Evolutionary conservation across 176 grass and related monocot species (phyloP), one percentile per base, ranked within the genome.

Genomic region (Avena insularis): DNA sequence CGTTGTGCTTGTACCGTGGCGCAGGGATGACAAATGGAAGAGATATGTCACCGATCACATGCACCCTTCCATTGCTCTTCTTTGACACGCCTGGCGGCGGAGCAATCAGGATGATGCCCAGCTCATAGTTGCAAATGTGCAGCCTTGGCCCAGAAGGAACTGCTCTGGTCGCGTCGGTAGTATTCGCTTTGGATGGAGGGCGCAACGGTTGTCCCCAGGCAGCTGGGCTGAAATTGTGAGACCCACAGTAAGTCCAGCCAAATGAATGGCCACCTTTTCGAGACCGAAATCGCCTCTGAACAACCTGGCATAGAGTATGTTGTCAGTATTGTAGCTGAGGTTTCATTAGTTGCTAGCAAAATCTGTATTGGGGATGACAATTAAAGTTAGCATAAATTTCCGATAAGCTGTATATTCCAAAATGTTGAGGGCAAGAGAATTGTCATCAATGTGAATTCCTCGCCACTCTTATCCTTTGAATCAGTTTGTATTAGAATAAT

Each of bases 221-320:
- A 72, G 95, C 92, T 43, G 95, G 93, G 73, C 95, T 97, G 85
- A 97, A 97, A 90, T 97, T 97, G 77, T 97, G 95, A 82, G 95
- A 97, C 33, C 95, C 95, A 33, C 91, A 93, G 20, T 97, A 97
- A 83, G 85, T 91, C 95, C 95, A 97, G 61, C 95, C 95, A 68
- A 93, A 97, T 51, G 91, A 95, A 31, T 61, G 62, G 19, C 71
- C 79, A 38, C 78, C 85, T 79, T 47, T 46, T 57, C 27, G 58
- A 84, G 89, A 93, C 9, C 89, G 36, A 35, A 97, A 97, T 20
- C 85, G 87, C 46, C 95, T 97, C 78, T 48, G 87, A 76, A 87
- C 91, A 75, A 97, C 89, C 93, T 97, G 91, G 47, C 78, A 87
- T 40, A 75, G 23, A 51, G 40, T 46, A 58, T 79, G 53, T 31